Evolutionary conservation across 2,329 filamentous ascomycete species (phyloP).

Genomic region (Ophiobolus disseminans): DNA sequence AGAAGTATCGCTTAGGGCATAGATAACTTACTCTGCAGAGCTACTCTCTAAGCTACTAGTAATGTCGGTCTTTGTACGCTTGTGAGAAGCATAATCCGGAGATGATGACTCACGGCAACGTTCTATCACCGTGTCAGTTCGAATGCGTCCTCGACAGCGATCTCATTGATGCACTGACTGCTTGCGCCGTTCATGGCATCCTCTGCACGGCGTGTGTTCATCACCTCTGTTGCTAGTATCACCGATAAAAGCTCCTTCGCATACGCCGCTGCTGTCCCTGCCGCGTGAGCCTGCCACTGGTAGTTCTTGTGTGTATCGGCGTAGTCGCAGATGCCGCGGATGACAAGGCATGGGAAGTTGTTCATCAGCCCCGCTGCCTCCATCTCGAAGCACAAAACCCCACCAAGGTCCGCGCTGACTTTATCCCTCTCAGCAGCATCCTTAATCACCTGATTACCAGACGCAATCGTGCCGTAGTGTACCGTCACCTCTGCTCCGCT

Average conservation of each 20-base stretch:
- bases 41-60: constrained; percentile 1
- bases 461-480: constrained; percentile 51
- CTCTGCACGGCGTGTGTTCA: constrained; percentile 9
- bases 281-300: constrained; percentile 27
- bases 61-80: constrained; percentile 6
- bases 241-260: constrained; percentile 26
- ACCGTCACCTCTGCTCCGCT: constrained; percentile 29
- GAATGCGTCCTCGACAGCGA: background rate
- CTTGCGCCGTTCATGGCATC: constrained; percentile 9
- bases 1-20: background rate
- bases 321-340: constrained; percentile 30
- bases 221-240: constrained; percentile 14
- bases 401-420: constrained; percentile 30
- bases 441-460: constrained; percentile 53
- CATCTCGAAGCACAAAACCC: constrained; percentile 30
- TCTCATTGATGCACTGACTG: constrained; percentile 6
- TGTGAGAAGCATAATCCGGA: constrained; percentile 6
- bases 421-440: constrained; percentile 47
- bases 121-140: constrained; percentile 5
- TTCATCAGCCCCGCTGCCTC: constrained; percentile 36
- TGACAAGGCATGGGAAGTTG: constrained; percentile 24
- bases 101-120: constrained; percentile 2
- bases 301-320: constrained; percentile 28
- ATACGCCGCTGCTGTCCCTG: constrained; percentile 26
- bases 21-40: constrained; percentile 6